Evolutionary conservation across 1,284 basidiomycete species (phyloP).

Genomic region (Irpex lacteus): DNA sequence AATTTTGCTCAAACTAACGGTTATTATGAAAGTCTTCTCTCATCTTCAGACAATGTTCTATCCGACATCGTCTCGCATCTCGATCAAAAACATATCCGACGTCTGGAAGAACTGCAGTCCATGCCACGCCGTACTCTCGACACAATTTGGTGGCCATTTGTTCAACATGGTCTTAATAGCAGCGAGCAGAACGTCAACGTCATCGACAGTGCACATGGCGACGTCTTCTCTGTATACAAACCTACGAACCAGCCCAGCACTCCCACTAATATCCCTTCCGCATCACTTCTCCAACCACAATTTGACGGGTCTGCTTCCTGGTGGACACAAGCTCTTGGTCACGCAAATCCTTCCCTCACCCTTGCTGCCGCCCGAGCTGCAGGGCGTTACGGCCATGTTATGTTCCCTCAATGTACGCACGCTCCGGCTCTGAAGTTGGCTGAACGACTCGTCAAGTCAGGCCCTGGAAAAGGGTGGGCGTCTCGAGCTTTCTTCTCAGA

Average conservation of each 20-base stretch:
- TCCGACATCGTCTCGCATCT: slow-evolving; percentile 58
- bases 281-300: slow-evolving; percentile 63
- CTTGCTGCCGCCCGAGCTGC: slow-evolving; percentile 88
- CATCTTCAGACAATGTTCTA: slow-evolving; percentile 38
- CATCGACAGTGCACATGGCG: slow-evolving; percentile 88
- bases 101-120: slow-evolving; percentile 69
- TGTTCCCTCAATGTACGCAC: slow-evolving; percentile 90
- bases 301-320: slow-evolving; percentile 95
- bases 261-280: not conserved
- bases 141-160: slow-evolving; percentile 96
- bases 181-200: slow-evolving; percentile 77
- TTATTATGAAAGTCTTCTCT: slow-evolving; percentile 64
- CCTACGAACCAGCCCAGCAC: slow-evolving; percentile 22
- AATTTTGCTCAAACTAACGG: slow-evolving; percentile 58
- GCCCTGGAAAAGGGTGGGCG: slow-evolving; percentile 89
- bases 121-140: slow-evolving; percentile 81
- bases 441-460: slow-evolving; percentile 64
- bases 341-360: slow-evolving; percentile 75
- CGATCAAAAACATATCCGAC: slow-evolving; percentile 57
- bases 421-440: slow-evolving; percentile 81
- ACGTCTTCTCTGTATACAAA: slow-evolving; percentile 79
- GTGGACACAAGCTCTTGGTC: slow-evolving; percentile 97
- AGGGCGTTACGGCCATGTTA: slow-evolving; percentile 94
- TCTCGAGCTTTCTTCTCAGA: slow-evolving; percentile 91
- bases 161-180: slow-evolving; percentile 82